Base-by-base conservation (phyloP, 805 yeast species). In the Zygosaccharomyces rouxii region DNA sequence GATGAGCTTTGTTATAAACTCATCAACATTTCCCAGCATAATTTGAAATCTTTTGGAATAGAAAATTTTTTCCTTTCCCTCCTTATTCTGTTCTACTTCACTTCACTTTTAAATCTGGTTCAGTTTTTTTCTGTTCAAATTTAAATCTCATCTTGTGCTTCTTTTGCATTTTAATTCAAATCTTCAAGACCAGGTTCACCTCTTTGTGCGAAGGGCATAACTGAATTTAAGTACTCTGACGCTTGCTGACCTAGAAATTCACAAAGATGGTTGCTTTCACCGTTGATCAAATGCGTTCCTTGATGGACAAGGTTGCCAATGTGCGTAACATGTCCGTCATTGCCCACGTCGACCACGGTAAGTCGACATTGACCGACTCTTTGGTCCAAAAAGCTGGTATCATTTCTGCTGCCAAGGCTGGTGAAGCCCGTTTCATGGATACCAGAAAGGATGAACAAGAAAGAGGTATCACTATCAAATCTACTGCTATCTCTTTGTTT, bases 301-400 rank as follows among this genome's bases (percentile, higher is more conserved):
- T 92, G 78, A 92, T 92, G 99, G 98, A 94, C 95, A 86, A 85
- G 79, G 97, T 90, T 82, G 86, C 97, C 78, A 92, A 92, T 75
- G 97, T 94, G 72, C 97, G 99, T 83, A 94, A 94, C 95, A 94
- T 92, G 95, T 92, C 98, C 78, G 99, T 92, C 77, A 94, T 94
- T 85, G 99, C 99, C 71, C 99, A 92, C 83, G 98, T 92, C 86
- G 99, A 92, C 84, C 99, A 94, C 83, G 99, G 99, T 81, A 92
- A 92, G 78, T 90, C 97, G 64, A 92, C 99, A 68, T 84, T 92
- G 77, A 92, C 99, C 77, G 99, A 92, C 79, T 94, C 99, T 60
- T 86, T 92, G 73, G 98, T 92, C 69, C 98, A 92, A 81, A 86
- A 85, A 71, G 99, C 99, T 65, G 99, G 99, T 89, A 92, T 94